Conservation (phyloP, 768 basidiomycete genomes). For the Tubosaeta brunneosetosa region DNA sequence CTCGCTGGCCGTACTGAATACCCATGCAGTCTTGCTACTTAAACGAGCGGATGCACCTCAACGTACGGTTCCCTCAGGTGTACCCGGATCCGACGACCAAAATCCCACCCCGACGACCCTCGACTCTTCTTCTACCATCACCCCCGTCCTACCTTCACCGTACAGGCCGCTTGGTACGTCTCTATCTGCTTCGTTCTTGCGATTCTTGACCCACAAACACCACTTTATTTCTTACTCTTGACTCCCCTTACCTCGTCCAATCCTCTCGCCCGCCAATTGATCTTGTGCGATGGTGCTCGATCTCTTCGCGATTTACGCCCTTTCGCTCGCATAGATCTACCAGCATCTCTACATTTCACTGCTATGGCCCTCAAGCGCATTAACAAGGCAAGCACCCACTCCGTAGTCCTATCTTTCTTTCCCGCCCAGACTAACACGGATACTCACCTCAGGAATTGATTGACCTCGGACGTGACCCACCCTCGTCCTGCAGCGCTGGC, state of each 20-base stretch:
- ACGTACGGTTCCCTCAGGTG: constrained; percentile 41
- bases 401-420: background rate
- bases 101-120: constrained; percentile 7
- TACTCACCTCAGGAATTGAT: constrained; percentile 77
- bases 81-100: background rate
- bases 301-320: constrained; percentile 22
- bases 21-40: constrained; percentile 76
- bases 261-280: constrained; percentile 20
- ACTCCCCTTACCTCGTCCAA: background rate
- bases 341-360: constrained; percentile 5
- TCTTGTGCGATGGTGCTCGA: constrained; percentile 36
- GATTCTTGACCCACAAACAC: background rate
- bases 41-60: constrained; percentile 69
- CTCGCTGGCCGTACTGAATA: constrained; percentile 6
- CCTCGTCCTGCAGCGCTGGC: constrained; percentile 98
- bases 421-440: constrained; percentile 9
- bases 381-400: constrained; percentile 72
- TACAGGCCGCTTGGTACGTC: constrained; percentile 9
- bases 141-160: background rate
- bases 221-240: background rate
- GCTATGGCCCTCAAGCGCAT: constrained; percentile 98
- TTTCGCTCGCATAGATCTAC: constrained; percentile 12
- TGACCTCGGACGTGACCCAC: constrained; percentile 99
- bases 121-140: constrained; percentile 30
- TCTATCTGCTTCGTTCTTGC: background rate